Percentiles rank a stretch among this genome's conserved stretches.
Conservation (phyloP, 169 alveolate species). For the Cryptosporidium sp. region DNA sequence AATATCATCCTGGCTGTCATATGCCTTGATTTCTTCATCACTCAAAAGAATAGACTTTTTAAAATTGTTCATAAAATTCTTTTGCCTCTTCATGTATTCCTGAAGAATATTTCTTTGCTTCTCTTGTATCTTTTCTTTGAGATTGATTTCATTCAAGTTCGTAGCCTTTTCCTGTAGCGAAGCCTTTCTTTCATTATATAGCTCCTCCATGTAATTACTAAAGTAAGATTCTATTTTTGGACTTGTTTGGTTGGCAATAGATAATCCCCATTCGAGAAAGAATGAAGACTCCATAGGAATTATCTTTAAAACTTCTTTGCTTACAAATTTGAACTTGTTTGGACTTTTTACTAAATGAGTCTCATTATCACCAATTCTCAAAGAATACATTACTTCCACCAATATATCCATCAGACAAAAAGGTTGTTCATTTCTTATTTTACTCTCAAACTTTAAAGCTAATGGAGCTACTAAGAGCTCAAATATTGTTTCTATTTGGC, state of each 20-base stretch:
- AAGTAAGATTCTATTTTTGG: slow-evolving; percentile 18
- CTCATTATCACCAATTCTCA: not conserved
- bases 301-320: not conserved
- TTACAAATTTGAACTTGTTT: slow-evolving; percentile 3
- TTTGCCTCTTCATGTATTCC: slow-evolving; percentile 18
- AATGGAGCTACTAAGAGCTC: not conserved
- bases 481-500: not conserved
- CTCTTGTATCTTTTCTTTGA: not conserved
- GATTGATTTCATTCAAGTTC: not conserved
- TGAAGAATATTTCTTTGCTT: slow-evolving; percentile 23
- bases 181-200: not conserved
- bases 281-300: slow-evolving; percentile 52
- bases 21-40: not conserved
- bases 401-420: slow-evolving; percentile 55
- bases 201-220: not conserved
- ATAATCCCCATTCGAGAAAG: slow-evolving; percentile 58
- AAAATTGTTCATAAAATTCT: slow-evolving; percentile 11
- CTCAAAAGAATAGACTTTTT: not conserved
- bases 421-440: not conserved
- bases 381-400: slow-evolving; percentile 32
- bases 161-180: not conserved
- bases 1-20: not conserved
- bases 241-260: slow-evolving; percentile 27
- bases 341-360: not conserved
- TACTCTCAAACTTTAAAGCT: not conserved